Percentiles rank a stretch among this genome's conserved stretches.
Evolutionary conservation across 2,329 filamentous ascomycete genomes (phyloP).

Genomic region (Cytospora paraplurivora): DNA sequence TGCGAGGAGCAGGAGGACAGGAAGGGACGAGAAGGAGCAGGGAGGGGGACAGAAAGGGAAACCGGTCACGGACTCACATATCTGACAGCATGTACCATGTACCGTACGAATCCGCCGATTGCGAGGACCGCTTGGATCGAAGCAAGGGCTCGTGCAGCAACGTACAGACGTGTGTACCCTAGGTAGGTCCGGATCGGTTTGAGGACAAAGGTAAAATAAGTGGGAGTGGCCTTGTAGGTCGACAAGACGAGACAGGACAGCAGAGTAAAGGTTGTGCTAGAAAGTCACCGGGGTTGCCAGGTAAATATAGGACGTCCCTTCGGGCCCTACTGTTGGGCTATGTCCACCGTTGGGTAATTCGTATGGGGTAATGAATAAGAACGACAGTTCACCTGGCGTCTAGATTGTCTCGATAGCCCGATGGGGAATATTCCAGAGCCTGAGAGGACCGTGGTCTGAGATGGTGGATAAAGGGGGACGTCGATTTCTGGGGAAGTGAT

Average conservation of each 20-base stretch:
- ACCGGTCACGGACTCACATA: constrained; percentile 22
- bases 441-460: constrained; percentile 19
- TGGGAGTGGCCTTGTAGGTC: neutral
- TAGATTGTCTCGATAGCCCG: constrained; percentile 12
- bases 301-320: neutral
- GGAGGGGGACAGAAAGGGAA: constrained; percentile 3
- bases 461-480: constrained; percentile 10
- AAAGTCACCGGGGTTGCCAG: neutral
- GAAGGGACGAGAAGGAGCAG: constrained; percentile 5
- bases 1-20: constrained; percentile 13
- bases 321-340: neutral
- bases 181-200: neutral
- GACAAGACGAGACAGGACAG: constrained; percentile 2
- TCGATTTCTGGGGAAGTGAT: constrained; percentile 12
- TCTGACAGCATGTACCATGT: constrained; percentile 7
- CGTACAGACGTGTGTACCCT: constrained; percentile 6
- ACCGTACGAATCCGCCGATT: constrained; percentile 1
- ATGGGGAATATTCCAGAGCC: constrained; percentile 24
- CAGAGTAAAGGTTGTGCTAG: neutral
- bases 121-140: constrained; percentile 3
- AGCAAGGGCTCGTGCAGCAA: constrained; percentile 18
- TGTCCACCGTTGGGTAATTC: constrained; percentile 1
- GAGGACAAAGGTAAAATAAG: neutral
- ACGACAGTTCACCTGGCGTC: constrained; percentile 4
- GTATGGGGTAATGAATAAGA: constrained; percentile 15